A percentile compares a stretch with the other conserved stretches of the same genome.
Conservation (phyloP, 2,329 filamentous ascomycete genomes). For the Aspergillus fumigatus region DNA sequence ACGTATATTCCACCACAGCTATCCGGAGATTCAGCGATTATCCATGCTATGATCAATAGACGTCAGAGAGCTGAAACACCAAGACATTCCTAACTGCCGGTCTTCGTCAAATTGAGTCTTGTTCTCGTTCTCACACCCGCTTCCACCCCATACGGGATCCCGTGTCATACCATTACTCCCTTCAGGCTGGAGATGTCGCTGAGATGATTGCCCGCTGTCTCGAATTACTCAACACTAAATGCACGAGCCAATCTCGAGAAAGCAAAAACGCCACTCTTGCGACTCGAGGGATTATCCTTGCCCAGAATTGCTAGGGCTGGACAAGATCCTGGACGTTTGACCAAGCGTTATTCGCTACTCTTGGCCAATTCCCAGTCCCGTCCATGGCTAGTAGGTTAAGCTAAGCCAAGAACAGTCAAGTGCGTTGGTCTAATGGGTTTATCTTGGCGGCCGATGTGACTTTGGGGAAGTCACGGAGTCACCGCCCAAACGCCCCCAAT, state of each 20-base stretch:
- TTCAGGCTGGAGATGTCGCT: not conserved
- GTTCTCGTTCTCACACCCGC: not conserved
- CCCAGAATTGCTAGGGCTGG: not conserved
- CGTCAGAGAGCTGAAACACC: not conserved
- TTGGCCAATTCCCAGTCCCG: constrained; percentile 1
- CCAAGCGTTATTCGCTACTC: constrained; percentile 3
- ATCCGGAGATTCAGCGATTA: not conserved
- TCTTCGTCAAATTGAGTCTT: not conserved
- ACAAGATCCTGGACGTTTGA: not conserved
- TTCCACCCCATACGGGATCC: not conserved
- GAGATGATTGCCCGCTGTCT: not conserved
- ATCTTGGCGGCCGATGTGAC: not conserved
- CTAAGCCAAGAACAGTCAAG: not conserved
- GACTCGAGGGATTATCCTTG: not conserved
- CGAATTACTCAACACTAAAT: not conserved
- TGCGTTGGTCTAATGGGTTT: not conserved
- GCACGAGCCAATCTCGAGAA: not conserved
- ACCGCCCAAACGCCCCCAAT: no score
- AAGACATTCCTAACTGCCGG: not conserved
- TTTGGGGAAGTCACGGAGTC: not conserved
- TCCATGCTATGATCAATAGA: not conserved
- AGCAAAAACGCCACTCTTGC: not conserved
- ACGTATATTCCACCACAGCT: not conserved
- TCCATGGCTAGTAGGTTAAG: not conserved
- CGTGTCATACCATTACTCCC: not conserved